These are phyloP conservation scores for Termitomyces sp. DNA, from an alignment of 768 basidiomycete species.

Conservation along the genomic window DNA sequence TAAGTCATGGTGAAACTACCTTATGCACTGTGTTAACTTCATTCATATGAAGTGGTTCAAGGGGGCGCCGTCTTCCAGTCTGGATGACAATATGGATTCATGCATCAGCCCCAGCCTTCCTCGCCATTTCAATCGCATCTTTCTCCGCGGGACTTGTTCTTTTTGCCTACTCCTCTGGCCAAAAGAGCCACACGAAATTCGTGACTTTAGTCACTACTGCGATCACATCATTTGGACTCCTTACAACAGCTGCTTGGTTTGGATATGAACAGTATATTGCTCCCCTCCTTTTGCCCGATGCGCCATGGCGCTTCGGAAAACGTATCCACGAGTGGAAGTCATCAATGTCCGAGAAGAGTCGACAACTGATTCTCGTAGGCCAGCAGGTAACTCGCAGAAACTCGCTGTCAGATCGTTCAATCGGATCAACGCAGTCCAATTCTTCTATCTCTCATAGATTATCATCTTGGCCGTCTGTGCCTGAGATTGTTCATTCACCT, in stretches of 20 bases:
- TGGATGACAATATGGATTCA: conserved; percentile 16
- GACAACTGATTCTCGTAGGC: not conserved
- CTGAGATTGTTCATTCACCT: too few relatives aligned
- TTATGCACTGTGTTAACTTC: not conserved
- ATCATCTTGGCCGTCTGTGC: too few relatives aligned
- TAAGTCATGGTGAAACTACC: conserved; percentile 5
- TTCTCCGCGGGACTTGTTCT: conserved; percentile 13
- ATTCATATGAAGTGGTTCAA: conserved; percentile 8
- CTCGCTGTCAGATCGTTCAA: not conserved
- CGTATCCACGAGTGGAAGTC: conserved; percentile 4
- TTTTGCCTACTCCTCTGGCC: conserved; percentile 10
- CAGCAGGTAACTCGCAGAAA: not conserved
- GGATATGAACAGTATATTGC: conserved; percentile 14
- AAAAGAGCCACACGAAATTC: conserved; percentile 8
- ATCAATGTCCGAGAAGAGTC: not conserved
- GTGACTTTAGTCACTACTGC: conserved; percentile 11
- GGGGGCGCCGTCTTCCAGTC: conserved; percentile 11
- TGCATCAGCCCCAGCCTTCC: conserved; percentile 11
- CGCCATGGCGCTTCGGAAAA: not conserved
- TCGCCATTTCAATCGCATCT: conserved; percentile 12
- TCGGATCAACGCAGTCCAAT: not conserved
- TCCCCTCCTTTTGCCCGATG: conserved; percentile 6
- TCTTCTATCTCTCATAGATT: too few relatives aligned
- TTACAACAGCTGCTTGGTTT: conserved; percentile 9
- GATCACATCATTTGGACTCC: conserved; percentile 11